Evolutionary conservation across 2,329 filamentous ascomycete species (phyloP).

Genomic region (Knoxdaviesia capensis): DNA sequence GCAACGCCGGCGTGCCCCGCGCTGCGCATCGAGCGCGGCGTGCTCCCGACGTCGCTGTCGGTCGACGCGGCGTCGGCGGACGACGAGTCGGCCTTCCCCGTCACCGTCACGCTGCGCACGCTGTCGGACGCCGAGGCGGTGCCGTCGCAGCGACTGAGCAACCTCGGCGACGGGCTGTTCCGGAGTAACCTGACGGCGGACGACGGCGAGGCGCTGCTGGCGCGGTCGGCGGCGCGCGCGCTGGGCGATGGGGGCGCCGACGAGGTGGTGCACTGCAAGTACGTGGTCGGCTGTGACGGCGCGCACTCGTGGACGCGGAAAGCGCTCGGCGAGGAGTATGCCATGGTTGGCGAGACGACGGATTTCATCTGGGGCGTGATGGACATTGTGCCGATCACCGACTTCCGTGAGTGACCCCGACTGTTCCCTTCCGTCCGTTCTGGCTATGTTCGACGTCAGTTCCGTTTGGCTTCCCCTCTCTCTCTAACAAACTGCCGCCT

Average conservation of each 20-base stretch:
- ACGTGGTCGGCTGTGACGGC: slow-evolving; percentile 48
- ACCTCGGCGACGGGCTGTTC: slow-evolving; percentile 29
- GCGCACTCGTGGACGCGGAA: slow-evolving; percentile 45
- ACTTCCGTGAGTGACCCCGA: slow-evolving; percentile 23
- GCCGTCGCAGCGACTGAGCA: slow-evolving; percentile 14
- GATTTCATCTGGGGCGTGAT: slow-evolving; percentile 27
- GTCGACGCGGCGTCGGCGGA: slow-evolving; percentile 30
- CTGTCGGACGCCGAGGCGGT: slow-evolving; percentile 36
- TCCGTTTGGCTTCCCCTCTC: not conserved
- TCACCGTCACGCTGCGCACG: slow-evolving; percentile 36
- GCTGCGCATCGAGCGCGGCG: slow-evolving; percentile 36
- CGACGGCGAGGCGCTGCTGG: slow-evolving; percentile 32
- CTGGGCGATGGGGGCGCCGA: not conserved
- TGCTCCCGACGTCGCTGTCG: slow-evolving; percentile 32
- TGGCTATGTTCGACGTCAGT: no score
- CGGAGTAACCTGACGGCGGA: slow-evolving; percentile 35
- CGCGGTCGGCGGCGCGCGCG: slow-evolving; percentile 6
- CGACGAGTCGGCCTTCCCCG: slow-evolving; percentile 33
- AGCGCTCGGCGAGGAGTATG: slow-evolving; percentile 25
- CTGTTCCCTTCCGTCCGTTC: no score
- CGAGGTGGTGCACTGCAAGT: slow-evolving; percentile 22
- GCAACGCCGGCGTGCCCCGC: slow-evolving; percentile 15
- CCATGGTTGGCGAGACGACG: slow-evolving; percentile 28
- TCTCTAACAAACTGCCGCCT: not conserved
- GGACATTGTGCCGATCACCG: slow-evolving; percentile 15